Conservation (phyloP, 495 filamentous ascomycete genomes). For the Penicillium manginii region DNA sequence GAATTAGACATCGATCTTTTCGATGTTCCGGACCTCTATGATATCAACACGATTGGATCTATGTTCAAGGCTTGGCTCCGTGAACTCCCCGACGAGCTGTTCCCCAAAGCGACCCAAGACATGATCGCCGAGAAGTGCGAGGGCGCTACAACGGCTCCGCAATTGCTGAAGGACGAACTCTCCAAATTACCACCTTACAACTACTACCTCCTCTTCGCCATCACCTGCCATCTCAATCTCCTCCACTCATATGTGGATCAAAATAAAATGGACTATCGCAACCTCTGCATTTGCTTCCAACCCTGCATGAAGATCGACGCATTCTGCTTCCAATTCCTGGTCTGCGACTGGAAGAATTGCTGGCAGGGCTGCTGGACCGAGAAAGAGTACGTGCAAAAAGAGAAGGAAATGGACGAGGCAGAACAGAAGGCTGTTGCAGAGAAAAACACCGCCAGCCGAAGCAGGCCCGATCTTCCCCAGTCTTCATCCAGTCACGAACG, state of each 20-base stretch:
- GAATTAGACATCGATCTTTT: slow-evolving; percentile 87
- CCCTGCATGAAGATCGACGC: slow-evolving; percentile 90
- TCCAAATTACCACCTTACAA: slow-evolving; percentile 89
- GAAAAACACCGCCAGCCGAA: slow-evolving; percentile 19
- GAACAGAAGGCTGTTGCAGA: slow-evolving; percentile 31
- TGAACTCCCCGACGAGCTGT: slow-evolving; percentile 88
- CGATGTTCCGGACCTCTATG: slow-evolving; percentile 79
- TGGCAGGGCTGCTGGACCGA: slow-evolving; percentile 97
- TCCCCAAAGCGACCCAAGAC: slow-evolving; percentile 78
- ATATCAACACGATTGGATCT: slow-evolving; percentile 91
- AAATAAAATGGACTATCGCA: slow-evolving; percentile 94
- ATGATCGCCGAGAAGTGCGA: slow-evolving; percentile 73
- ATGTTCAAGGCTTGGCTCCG: slow-evolving; percentile 93
- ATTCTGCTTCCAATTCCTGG: slow-evolving; percentile 88
- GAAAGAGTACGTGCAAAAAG: slow-evolving; percentile 72
- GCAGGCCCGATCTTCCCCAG: slow-evolving; percentile 17
- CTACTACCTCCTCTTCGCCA: slow-evolving; percentile 94
- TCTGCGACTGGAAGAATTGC: slow-evolving; percentile 90
- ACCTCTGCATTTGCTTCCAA: slow-evolving; percentile 93
- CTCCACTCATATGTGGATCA: slow-evolving; percentile 82
- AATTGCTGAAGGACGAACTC: slow-evolving; percentile 83
- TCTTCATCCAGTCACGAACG: slow-evolving; percentile 52
- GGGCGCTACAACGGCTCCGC: slow-evolving; percentile 74
- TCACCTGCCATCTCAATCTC: slow-evolving; percentile 89
- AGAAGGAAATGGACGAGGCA: slow-evolving; percentile 62